Conservation (phyloP, 306 rosid species). For the Dalbergia oliveri region DNA sequence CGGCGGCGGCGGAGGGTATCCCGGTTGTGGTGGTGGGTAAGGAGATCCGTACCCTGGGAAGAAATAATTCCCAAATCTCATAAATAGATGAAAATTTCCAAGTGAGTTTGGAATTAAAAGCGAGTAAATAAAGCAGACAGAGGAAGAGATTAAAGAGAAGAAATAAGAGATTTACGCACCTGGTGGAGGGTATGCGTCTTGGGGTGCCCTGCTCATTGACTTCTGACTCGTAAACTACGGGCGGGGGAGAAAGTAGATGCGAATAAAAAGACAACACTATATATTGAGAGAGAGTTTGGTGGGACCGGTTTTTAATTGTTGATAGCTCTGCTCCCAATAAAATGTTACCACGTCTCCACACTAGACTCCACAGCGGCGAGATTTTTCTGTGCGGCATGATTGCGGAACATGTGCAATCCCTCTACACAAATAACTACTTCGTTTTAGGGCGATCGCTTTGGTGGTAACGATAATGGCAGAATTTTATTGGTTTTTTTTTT, state of each 20-base stretch:
- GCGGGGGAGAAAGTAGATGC: not conserved
- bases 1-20: conserved; percentile 49
- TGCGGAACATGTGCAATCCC: too few species aligned
- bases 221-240: not conserved
- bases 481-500: too few species aligned
- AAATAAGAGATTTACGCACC: not conserved
- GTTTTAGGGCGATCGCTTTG: too few species aligned
- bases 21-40: conserved; percentile 58
- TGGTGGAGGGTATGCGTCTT: conserved; percentile 57
- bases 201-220: conserved; percentile 44
- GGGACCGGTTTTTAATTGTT: not conserved
- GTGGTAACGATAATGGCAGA: too few species aligned
- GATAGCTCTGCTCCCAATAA: not conserved
- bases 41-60: conserved; percentile 58
- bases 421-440: too few species aligned
- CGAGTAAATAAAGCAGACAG: not conserved
- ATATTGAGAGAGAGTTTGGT: not conserved
- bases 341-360: not conserved
- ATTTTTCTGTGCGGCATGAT: too few species aligned
- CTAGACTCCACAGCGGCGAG: too few species aligned
- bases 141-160: not conserved
- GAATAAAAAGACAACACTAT: not conserved
- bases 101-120: not conserved
- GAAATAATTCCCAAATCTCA: not conserved
- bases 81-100: not conserved